Evolutionary conservation across 192 early-diverging fungal species (phyloP).

Genomic region (Haplosporangium gracile): DNA sequence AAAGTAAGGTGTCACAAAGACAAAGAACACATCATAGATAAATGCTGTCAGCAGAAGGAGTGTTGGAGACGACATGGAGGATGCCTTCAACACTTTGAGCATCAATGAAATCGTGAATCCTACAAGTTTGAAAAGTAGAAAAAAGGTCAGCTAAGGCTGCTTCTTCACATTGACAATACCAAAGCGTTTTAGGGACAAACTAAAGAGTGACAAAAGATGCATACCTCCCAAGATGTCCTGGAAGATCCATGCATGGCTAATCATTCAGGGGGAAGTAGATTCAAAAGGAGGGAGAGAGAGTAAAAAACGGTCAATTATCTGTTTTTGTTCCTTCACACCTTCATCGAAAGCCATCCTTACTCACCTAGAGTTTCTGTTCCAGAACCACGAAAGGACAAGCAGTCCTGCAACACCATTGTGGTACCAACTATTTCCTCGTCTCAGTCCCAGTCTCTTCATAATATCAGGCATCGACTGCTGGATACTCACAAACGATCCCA

Average conservation of each 20-base stretch:
- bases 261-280: not conserved
- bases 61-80: conserved; percentile 53
- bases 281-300: not conserved
- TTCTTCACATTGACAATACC: not conserved
- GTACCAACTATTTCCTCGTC: conserved; percentile 17
- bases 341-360: not conserved
- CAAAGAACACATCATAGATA: conserved; percentile 59
- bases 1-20: conserved; percentile 57
- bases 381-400: conserved; percentile 47
- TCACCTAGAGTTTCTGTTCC: conserved; percentile 53
- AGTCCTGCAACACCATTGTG: conserved; percentile 30
- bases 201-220: not conserved
- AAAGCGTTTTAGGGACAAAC: not conserved
- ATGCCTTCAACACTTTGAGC: conserved; percentile 50
- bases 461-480: conserved; percentile 46
- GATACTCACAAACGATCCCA: conserved; percentile 57
- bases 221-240: conserved; percentile 58
- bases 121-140: not conserved
- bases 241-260: conserved; percentile 56
- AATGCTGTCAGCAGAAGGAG: conserved; percentile 52
- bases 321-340: not conserved
- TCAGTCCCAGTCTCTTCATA: conserved; percentile 23
- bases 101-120: conserved; percentile 55
- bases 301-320: not conserved
- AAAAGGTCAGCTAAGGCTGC: not conserved